Conservation (phyloP, 73 alveolate species). For the Paramecium sonneborni region DNA sequence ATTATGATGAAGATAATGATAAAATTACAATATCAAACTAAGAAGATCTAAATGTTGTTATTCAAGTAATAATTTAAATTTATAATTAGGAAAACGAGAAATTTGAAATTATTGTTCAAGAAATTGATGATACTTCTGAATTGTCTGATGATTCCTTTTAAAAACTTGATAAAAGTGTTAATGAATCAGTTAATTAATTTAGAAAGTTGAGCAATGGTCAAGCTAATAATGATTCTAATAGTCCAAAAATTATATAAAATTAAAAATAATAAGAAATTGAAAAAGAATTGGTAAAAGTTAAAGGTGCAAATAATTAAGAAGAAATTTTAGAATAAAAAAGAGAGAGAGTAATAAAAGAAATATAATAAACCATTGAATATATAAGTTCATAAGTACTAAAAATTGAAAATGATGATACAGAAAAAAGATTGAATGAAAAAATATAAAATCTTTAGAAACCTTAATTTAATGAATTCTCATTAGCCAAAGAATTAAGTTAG, state of each 20-base stretch:
- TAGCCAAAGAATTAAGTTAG: background rate
- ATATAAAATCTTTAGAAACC: background rate
- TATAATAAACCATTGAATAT: background rate
- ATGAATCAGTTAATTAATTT: background rate
- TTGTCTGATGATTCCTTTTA: conserved; percentile 48
- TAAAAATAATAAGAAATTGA: background rate
- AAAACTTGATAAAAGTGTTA: conserved; percentile 19
- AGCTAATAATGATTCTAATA: background rate
- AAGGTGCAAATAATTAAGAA: background rate
- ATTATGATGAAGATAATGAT: conserved; percentile 23
- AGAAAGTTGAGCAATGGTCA: conserved; percentile 21
- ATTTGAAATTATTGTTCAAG: background rate
- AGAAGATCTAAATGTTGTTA: conserved; percentile 29
- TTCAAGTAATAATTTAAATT: background rate
- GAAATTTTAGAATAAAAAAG: background rate
- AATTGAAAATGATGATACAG: background rate
- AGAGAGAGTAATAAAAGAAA: background rate
- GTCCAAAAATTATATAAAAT: background rate
- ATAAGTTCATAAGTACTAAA: background rate
- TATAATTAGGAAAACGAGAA: background rate
- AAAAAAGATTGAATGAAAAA: background rate
- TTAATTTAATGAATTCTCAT: background rate
- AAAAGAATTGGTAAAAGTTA: background rate
- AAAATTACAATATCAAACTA: conserved; percentile 24
- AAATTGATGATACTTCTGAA: background rate